Conservation (phyloP, 352 stramenopile species). For the Pythium folliculosum region DNA sequence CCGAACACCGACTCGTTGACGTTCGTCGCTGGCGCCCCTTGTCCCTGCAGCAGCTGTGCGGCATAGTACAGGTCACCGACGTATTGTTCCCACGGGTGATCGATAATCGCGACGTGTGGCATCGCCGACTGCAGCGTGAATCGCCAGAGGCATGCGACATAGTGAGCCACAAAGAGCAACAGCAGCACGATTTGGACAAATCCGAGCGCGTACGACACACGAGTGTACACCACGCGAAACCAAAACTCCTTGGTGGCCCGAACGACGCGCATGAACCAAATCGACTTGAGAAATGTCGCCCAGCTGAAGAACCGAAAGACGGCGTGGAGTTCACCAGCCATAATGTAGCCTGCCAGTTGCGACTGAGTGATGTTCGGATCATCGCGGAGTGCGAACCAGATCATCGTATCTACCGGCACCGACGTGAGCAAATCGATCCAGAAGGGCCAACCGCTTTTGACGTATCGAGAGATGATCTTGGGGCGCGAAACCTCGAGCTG, state of each 20-base stretch:
- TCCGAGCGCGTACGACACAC: slow-evolving; percentile 22
- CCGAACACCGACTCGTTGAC: slow-evolving; percentile 19
- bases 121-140: slow-evolving; percentile 18
- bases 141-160: slow-evolving; percentile 38
- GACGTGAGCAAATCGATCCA: slow-evolving; percentile 28
- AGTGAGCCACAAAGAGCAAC: slow-evolving; percentile 35
- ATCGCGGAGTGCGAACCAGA: slow-evolving; percentile 9
- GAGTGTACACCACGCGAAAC: slow-evolving; percentile 24
- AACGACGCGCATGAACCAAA: slow-evolving; percentile 27
- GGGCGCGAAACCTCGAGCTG: slow-evolving; percentile 23
- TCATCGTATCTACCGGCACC: slow-evolving; percentile 24
- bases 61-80: slow-evolving; percentile 22
- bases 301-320: slow-evolving; percentile 27
- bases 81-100: slow-evolving; percentile 26
- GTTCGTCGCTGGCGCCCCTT: not conserved
- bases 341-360: slow-evolving; percentile 1
- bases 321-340: slow-evolving; percentile 16
- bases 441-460: slow-evolving; percentile 21
- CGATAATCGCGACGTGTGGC: not conserved
- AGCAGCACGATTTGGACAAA: slow-evolving; percentile 28
- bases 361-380: not conserved
- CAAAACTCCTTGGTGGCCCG: slow-evolving; percentile 26
- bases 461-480: slow-evolving; percentile 21
- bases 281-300: slow-evolving; percentile 20
- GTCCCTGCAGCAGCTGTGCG: slow-evolving; percentile 24